These are phyloP conservation scores for Ophiobolus disseminans DNA, from an alignment of 2,329 filamentous ascomycete genomes.

Conservation along the genomic window DNA sequence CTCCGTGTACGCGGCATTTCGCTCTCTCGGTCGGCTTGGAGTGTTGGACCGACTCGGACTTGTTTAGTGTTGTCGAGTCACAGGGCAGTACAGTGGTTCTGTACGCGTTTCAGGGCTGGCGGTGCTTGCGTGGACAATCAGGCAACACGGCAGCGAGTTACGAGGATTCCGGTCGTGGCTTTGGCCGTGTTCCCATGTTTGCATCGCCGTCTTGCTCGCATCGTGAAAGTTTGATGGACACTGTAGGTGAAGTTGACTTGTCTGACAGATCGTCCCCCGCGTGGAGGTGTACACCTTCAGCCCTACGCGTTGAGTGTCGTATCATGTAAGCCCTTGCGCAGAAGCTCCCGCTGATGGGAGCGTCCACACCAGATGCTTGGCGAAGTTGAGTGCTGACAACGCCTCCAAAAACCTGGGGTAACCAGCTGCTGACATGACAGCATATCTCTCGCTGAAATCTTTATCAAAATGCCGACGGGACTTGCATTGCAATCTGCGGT, in stretches of 20 bases:
- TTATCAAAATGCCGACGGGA: not conserved
- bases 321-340: slow-evolving; percentile 37
- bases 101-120: not conserved
- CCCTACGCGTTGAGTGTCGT: slow-evolving; percentile 27
- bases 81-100: not conserved
- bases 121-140: not conserved
- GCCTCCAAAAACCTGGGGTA: slow-evolving; percentile 21
- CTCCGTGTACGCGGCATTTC: no score
- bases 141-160: not conserved
- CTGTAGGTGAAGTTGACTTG: not conserved
- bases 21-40: no score
- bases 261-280: slow-evolving; percentile 16
- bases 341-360: slow-evolving; percentile 25
- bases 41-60: no score
- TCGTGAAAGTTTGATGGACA: no score
- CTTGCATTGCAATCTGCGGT: not conserved
- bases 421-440: slow-evolving; percentile 8
- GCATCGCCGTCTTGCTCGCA: no score
- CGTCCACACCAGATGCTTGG: slow-evolving; percentile 25
- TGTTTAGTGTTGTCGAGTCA: no score
- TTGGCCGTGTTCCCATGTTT: not conserved
- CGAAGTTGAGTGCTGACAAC: slow-evolving; percentile 35
- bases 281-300: slow-evolving; percentile 22
- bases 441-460: not conserved
- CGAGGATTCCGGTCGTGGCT: not conserved